Conservation (phyloP, 345 rosid species). For the Geranium rotundifolium region DNA sequence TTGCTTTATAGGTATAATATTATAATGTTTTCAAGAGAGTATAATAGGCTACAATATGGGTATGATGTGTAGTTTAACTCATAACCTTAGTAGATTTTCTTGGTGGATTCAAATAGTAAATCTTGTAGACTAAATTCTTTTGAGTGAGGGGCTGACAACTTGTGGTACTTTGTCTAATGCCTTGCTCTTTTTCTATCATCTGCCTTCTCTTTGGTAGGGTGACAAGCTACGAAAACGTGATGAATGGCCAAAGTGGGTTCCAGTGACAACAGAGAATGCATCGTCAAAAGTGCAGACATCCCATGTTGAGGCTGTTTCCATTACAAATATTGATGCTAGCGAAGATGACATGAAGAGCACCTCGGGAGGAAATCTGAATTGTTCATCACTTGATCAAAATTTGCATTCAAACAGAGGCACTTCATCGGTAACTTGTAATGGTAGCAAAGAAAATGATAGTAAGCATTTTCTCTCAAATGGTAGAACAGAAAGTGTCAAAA, state of each 20-base stretch:
- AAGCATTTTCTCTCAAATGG: slow-evolving; percentile 8
- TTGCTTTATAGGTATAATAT: no score
- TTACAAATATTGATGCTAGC: slow-evolving; percentile 8
- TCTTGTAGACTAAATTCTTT: not conserved
- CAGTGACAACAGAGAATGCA: slow-evolving; percentile 16
- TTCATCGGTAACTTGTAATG: slow-evolving; percentile 8
- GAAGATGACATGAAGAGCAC: slow-evolving; percentile 19
- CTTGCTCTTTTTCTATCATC: not conserved
- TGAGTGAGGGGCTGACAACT: slow-evolving; percentile 5
- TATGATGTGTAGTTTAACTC: no score
- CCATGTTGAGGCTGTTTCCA: slow-evolving; percentile 21
- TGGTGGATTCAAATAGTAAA: not conserved
- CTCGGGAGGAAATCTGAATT: slow-evolving; percentile 15
- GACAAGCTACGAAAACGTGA: slow-evolving; percentile 62
- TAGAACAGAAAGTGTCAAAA: slow-evolving; percentile 11
- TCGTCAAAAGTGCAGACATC: slow-evolving; percentile 23
- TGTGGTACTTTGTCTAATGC: not conserved
- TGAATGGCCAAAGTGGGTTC: slow-evolving; percentile 76
- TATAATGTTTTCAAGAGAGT: no score
- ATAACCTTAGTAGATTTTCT: no score
- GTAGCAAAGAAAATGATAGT: slow-evolving; percentile 9
- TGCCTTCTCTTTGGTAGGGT: slow-evolving; percentile 28
- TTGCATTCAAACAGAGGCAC: slow-evolving; percentile 9
- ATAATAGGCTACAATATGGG: no score
- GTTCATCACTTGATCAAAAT: slow-evolving; percentile 11